Conservation (phyloP, 768 basidiomycete genomes). For the Lactarius pseudohatsudake region DNA sequence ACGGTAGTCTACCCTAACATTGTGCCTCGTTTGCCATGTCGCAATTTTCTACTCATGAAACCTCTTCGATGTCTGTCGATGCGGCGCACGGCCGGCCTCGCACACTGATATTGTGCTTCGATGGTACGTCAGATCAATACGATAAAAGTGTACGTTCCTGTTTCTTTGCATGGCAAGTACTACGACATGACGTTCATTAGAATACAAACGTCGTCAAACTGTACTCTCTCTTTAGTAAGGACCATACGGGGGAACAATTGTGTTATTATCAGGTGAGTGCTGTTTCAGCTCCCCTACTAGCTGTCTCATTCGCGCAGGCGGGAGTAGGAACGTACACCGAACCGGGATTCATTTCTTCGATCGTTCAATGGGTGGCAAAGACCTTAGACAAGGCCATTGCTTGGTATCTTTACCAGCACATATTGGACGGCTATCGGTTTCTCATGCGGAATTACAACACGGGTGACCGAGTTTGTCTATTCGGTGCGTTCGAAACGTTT, state of each 20-base stretch:
- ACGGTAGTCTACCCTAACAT: background rate
- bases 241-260: constrained; percentile 37
- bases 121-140: constrained; percentile 21
- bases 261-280: constrained; percentile 65
- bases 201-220: constrained; percentile 44
- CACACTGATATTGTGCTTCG: constrained; percentile 23
- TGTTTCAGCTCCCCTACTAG: background rate
- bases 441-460: constrained; percentile 71
- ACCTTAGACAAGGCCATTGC: constrained; percentile 67
- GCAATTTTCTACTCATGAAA: background rate
- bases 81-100: background rate
- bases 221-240: constrained; percentile 41
- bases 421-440: constrained; percentile 72
- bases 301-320: constrained; percentile 34
- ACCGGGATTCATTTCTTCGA: constrained; percentile 64
- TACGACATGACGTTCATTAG: constrained; percentile 28
- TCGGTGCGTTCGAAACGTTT: constrained; percentile 45
- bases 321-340: constrained; percentile 51
- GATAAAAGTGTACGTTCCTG: constrained; percentile 1
- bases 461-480: constrained; percentile 73
- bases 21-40: background rate
- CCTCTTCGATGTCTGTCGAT: background rate
- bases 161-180: background rate
- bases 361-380: constrained; percentile 58
- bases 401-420: constrained; percentile 72